Conservation (phyloP, 192 early-diverging fungal genomes). For the Podila epigama region DNA sequence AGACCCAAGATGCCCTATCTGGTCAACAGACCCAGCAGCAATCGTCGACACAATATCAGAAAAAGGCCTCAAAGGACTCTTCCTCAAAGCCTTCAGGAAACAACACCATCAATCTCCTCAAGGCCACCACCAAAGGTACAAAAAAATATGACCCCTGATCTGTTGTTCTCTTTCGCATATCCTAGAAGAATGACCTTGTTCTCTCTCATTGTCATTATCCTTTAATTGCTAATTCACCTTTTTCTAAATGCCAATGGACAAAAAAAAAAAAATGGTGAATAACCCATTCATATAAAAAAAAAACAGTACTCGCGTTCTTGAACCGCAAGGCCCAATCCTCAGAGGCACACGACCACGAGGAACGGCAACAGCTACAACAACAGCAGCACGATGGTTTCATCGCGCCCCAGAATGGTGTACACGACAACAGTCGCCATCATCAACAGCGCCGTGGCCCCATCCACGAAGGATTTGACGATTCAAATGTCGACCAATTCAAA, state of each 20-base stretch:
- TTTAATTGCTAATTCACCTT: neutral
- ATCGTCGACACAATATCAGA: neutral
- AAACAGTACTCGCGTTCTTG: constrained; percentile 35
- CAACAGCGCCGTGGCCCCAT: constrained; percentile 3
- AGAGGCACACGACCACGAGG: neutral
- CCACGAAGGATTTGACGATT: neutral
- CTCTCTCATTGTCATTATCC: neutral
- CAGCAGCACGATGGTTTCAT: neutral
- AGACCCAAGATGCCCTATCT: neutral
- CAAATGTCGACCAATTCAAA: constrained; percentile 7
- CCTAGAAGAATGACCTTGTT: too few species aligned
- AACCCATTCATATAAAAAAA: neutral
- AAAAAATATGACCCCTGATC: neutral
- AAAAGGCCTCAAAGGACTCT: neutral
- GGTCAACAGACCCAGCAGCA: constrained; percentile 4
- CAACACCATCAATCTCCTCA: constrained; percentile 19
- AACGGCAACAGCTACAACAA: neutral
- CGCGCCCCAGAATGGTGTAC: neutral
- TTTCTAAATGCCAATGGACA: neutral
- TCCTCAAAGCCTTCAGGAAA: neutral
- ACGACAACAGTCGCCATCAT: neutral
- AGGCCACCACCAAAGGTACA: constrained; percentile 46
- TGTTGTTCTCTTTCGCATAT: neutral
- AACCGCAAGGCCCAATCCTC: constrained; percentile 25
- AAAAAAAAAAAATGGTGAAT: too few species aligned